These are phyloP conservation scores for Neobulgaria alba DNA, from an alignment of 2,329 filamentous ascomycete species.

Conservation along the genomic window DNA sequence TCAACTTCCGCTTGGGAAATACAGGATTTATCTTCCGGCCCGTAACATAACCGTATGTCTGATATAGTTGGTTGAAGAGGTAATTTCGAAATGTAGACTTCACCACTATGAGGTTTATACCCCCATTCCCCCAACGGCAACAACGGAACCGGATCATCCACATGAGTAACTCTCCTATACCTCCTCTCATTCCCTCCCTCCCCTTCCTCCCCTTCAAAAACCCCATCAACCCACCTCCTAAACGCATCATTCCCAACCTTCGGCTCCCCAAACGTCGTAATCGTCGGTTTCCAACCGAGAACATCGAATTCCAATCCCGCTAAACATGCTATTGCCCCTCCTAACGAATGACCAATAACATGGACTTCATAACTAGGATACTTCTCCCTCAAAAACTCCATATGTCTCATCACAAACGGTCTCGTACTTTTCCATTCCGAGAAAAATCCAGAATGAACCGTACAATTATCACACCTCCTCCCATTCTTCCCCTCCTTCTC, in stretches of 20 bases:
- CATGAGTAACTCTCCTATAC: conserved; percentile 78
- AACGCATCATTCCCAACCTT: conserved; percentile 51
- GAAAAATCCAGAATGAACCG: conserved; percentile 86
- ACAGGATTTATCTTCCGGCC: conserved; percentile 62
- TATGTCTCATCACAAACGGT: conserved; percentile 55
- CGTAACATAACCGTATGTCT: conserved; percentile 65
- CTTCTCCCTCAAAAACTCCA: conserved; percentile 48
- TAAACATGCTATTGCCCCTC: conserved; percentile 83
- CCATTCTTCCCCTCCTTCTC: conserved; percentile 1
- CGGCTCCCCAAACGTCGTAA: conserved; percentile 93
- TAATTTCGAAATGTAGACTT: conserved; percentile 73
- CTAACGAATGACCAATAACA: conserved; percentile 79
- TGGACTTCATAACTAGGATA: conserved; percentile 67
- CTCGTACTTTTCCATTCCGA: conserved; percentile 74
- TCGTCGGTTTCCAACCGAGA: conserved; percentile 63
- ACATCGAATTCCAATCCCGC: conserved; percentile 72
- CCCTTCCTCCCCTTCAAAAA: conserved; percentile 7
- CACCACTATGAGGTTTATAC: conserved; percentile 74
- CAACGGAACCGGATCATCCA: conserved; percentile 79
- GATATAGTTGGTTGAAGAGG: conserved; percentile 57
- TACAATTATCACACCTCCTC: conserved; percentile 71
- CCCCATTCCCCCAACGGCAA: conserved; percentile 84
- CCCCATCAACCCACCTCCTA: conserved; percentile 27
- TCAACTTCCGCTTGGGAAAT: conserved; percentile 44
- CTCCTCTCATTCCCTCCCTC: background rate